These are phyloP conservation scores for Puccinia hordei DNA, from an alignment of 1,284 basidiomycete species.

Conservation along the genomic window DNA sequence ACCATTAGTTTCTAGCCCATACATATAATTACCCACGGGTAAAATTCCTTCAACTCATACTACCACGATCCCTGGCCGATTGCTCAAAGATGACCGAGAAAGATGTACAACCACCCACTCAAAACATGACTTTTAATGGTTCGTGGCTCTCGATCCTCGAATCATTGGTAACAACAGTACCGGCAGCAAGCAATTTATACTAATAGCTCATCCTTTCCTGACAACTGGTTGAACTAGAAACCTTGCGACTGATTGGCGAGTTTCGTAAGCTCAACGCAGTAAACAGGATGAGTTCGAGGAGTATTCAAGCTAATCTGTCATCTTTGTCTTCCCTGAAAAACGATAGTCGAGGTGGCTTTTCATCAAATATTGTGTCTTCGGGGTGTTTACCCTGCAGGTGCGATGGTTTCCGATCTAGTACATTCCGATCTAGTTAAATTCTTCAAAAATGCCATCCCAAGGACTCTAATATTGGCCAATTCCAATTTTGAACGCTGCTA, in stretches of 20 bases:
- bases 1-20: neutral
- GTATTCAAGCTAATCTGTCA: neutral
- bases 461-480: neutral
- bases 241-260: slow-evolving; percentile 36
- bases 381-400: slow-evolving; percentile 75
- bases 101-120: neutral
- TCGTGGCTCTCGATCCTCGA: neutral
- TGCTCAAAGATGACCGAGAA: neutral
- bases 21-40: no score
- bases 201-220: neutral
- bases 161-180: neutral
- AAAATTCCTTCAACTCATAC: no score
- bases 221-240: slow-evolving; percentile 17
- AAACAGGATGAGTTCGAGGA: neutral
- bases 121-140: slow-evolving; percentile 23
- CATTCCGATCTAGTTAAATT: neutral
- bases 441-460: neutral
- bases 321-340: neutral
- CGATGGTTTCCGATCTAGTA: neutral
- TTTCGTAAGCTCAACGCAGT: slow-evolving; percentile 24
- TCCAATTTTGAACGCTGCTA: slow-evolving; percentile 15
- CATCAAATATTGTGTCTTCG: slow-evolving; percentile 88
- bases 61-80: no score
- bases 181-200: neutral
- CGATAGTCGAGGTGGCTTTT: slow-evolving; percentile 82